phyloP scores from a whole-genome alignment of 2,329 filamentous ascomycete species.

The Exophiala bonariae region DNA sequence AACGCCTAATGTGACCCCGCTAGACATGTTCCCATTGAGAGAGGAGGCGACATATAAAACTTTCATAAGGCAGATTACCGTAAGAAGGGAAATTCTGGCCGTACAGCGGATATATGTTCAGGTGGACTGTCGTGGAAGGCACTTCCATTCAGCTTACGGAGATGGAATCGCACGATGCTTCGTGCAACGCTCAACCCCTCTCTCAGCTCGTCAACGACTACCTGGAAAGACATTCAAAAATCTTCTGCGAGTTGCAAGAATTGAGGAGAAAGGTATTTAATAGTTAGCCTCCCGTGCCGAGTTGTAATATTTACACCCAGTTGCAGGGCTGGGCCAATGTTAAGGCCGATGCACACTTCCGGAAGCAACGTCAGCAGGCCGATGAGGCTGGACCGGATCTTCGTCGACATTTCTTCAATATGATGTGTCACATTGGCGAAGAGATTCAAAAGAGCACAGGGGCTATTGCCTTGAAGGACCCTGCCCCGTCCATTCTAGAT shows the following conservation, averaged over 20 bases:
- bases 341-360: conserved; percentile 23
- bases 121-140: no score
- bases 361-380: conserved; percentile 22
- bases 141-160: no score
- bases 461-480: conserved; percentile 16
- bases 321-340: conserved; percentile 25
- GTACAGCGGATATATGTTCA: no score
- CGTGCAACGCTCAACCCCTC: not conserved
- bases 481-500: conserved; percentile 45
- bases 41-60: no score
- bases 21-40: no score
- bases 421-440: conserved; percentile 29
- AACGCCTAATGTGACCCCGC: no score
- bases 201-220: not conserved
- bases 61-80: no score
- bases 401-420: conserved; percentile 18
- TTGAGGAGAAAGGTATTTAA: conserved; percentile 4
- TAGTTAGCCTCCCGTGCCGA: not conserved
- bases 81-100: no score
- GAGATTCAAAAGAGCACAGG: conserved; percentile 27
- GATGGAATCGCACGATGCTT: not conserved
- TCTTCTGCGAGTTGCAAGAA: conserved; percentile 3
- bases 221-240: conserved; percentile 1
- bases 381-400: conserved; percentile 12
- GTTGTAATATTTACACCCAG: not conserved